A percentile compares a stretch with the other conserved stretches of the same genome.
phyloP scores from a whole-genome alignment of 2,329 filamentous ascomycete genomes.

The Colletotrichum neosansevieriae region DNA sequence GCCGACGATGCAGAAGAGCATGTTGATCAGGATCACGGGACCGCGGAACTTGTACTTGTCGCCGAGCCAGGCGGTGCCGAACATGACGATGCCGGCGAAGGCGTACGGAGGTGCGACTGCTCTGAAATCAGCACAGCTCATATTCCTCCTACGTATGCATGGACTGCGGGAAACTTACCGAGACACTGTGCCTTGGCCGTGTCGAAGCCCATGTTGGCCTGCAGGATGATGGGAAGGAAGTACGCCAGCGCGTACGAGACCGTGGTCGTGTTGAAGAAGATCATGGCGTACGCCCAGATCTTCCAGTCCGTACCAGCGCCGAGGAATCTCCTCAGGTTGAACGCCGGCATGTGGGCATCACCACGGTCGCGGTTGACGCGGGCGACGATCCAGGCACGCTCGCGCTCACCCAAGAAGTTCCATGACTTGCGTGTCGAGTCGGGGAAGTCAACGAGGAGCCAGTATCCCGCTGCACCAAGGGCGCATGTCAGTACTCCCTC shows the following conservation, averaged over 20 bases:
- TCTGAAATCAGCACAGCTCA: not conserved
- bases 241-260: slow-evolving; percentile 82
- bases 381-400: slow-evolving; percentile 65
- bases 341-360: slow-evolving; percentile 66
- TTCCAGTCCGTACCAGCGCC: slow-evolving; percentile 63
- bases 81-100: slow-evolving; percentile 74
- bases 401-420: slow-evolving; percentile 64
- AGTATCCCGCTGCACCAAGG: slow-evolving; percentile 63
- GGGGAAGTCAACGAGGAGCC: slow-evolving; percentile 74
- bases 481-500: slow-evolving; percentile 66
- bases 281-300: slow-evolving; percentile 71
- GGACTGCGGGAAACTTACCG: not conserved
- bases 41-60: slow-evolving; percentile 77
- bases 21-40: slow-evolving; percentile 74
- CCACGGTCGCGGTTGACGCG: slow-evolving; percentile 69
- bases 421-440: slow-evolving; percentile 64
- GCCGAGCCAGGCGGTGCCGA: slow-evolving; percentile 69
- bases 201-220: slow-evolving; percentile 71
- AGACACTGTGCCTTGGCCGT: slow-evolving; percentile 76
- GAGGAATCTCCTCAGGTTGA: slow-evolving; percentile 62
- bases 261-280: slow-evolving; percentile 76
- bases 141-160: not conserved
- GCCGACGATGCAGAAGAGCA: slow-evolving; percentile 74
- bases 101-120: slow-evolving; percentile 74
- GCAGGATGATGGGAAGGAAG: slow-evolving; percentile 82